phyloP scores from a whole-genome alignment of 2,329 filamentous ascomycete species.

The Colletotrichum eleusines region DNA sequence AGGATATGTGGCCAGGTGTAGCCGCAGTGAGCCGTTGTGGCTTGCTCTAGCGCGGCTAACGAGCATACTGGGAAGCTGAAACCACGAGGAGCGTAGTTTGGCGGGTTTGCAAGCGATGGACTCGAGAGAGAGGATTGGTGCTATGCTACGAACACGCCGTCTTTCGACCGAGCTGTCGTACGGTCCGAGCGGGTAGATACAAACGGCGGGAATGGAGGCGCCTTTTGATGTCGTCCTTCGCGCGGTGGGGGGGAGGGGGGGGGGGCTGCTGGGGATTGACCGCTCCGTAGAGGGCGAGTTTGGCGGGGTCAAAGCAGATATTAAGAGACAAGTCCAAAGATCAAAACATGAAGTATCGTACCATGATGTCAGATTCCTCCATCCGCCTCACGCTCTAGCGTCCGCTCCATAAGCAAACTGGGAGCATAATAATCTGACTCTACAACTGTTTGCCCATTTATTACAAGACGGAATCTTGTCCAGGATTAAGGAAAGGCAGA shows the following conservation, averaged over 20 bases:
- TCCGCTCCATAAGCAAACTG: neutral
- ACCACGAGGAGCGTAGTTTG: neutral
- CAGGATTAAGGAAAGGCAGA: neutral
- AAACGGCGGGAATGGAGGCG: neutral
- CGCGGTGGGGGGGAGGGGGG: too few species aligned
- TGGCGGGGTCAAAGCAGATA: neutral
- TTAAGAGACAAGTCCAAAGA: neutral
- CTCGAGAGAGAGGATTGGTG: neutral
- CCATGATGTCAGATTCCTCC: neutral
- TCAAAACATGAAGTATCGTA: neutral
- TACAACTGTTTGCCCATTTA: neutral
- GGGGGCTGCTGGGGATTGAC: too few species aligned
- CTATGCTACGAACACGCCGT: neutral
- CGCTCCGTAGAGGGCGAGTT: neutral
- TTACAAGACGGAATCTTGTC: neutral
- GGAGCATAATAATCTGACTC: neutral
- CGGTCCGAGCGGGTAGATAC: neutral
- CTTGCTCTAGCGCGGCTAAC: constrained; percentile 10
- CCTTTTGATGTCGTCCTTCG: neutral
- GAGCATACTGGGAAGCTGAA: neutral
- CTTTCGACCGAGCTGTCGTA: neutral
- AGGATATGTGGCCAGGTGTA: neutral
- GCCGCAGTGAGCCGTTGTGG: constrained; percentile 21
- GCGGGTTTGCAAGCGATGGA: neutral
- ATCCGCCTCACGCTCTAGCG: neutral